Conservation (phyloP, 305 asterid genomes). For the Solanum aculeatissimum region DNA sequence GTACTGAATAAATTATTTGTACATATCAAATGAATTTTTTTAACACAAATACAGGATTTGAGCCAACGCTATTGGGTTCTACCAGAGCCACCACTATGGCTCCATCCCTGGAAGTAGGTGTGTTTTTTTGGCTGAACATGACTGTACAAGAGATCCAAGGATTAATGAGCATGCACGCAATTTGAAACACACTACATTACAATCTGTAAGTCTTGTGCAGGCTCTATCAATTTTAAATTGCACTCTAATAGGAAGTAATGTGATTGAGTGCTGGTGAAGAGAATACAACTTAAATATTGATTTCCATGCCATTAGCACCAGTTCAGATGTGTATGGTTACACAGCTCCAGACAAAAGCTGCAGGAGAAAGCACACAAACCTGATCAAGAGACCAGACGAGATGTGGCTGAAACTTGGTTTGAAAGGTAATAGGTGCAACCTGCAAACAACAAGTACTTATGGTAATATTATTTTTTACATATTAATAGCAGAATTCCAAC, state of each 20-base stretch:
- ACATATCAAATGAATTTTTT: not conserved
- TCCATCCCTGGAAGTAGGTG: not conserved
- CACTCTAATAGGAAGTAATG: not conserved
- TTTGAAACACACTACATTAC: not conserved
- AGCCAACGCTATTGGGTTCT: not conserved
- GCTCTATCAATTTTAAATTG: not conserved
- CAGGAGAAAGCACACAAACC: constrained; percentile 14
- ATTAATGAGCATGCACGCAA: not conserved
- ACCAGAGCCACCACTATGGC: not conserved
- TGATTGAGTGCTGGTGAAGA: not conserved
- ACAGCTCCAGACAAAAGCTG: not conserved
- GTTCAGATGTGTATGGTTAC: not conserved
- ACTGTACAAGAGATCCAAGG: not conserved
- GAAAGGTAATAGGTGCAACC: constrained; percentile 69
- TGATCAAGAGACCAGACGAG: constrained; percentile 76
- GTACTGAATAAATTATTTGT: not conserved
- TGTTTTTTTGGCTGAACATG: not conserved
- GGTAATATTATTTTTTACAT: not conserved
- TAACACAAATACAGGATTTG: not conserved
- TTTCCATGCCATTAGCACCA: not conserved
- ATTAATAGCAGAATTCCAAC: not conserved
- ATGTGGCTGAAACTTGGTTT: constrained; percentile 63
- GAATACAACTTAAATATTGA: not conserved
- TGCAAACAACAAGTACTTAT: constrained; percentile 3
- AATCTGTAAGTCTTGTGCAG: not conserved